Evolutionary conservation across 345 rosid genomes (phyloP).

Genomic region (Eucalyptus lansdowneana): DNA sequence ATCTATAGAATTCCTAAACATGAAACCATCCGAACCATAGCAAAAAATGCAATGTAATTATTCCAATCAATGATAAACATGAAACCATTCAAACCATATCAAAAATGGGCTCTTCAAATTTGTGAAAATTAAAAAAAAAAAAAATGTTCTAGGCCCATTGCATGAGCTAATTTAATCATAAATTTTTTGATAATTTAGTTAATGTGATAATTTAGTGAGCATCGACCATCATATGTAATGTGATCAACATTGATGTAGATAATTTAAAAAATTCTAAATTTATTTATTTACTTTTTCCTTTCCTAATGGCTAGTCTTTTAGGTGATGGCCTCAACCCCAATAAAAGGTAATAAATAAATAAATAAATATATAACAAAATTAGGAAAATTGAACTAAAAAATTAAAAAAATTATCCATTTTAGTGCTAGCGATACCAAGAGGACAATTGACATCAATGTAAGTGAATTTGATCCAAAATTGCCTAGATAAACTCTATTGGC

Average conservation of each 20-base stretch:
- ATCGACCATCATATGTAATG: accelerated
- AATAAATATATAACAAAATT: too few relatives aligned
- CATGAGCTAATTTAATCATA: not conserved
- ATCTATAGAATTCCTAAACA: too few relatives aligned
- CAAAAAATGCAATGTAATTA: too few relatives aligned
- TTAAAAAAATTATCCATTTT: too few relatives aligned
- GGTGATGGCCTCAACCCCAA: accelerated
- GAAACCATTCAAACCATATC: not conserved
- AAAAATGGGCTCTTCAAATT: not conserved
- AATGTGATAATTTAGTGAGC: accelerated
- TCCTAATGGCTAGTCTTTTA: not conserved
- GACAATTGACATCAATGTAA: accelerated
- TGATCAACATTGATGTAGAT: accelerated
- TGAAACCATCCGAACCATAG: too few relatives aligned
- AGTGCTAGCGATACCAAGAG: accelerated
- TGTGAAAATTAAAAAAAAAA: too few relatives aligned
- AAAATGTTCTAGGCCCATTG: too few relatives aligned
- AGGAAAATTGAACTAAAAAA: too few relatives aligned
- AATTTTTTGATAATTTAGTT: too few relatives aligned
- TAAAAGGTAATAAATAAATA: too few relatives aligned
- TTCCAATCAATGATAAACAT: too few relatives aligned
- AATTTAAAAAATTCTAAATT: too few relatives aligned
- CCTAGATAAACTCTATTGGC: accelerated
- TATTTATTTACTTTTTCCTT: accelerated
- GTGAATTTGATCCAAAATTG: accelerated